These are phyloP conservation scores for Yarrowia porcina DNA, from an alignment of 805 yeast genomes.

Conservation along the genomic window DNA sequence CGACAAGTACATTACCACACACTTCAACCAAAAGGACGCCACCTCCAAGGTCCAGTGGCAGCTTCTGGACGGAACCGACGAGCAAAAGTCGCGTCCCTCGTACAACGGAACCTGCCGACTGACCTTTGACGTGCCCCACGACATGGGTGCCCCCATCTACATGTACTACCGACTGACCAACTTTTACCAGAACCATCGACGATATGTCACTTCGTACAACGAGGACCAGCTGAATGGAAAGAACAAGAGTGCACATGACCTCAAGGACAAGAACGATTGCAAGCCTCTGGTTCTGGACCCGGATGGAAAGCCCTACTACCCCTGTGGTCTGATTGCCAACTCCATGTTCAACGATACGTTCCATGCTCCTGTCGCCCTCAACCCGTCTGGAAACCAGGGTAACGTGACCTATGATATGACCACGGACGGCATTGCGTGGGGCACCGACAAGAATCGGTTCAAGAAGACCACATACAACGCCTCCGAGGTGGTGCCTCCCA, in stretches of 20 bases:
- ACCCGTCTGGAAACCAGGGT: conserved; percentile 35
- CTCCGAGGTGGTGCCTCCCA: conserved; percentile 84
- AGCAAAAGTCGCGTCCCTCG: conserved; percentile 27
- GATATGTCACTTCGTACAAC: conserved; percentile 83
- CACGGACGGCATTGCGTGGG: conserved; percentile 76
- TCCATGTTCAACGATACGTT: conserved; percentile 88
- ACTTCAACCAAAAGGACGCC: conserved; percentile 51
- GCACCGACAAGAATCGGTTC: conserved; percentile 67
- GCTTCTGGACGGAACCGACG: conserved; percentile 43
- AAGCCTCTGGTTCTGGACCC: conserved; percentile 55
- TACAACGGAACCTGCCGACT: conserved; percentile 50
- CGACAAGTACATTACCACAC: conserved; percentile 50
- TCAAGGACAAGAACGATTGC: conserved; percentile 54
- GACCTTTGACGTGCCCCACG: conserved; percentile 68
- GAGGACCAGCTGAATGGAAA: conserved; percentile 76
- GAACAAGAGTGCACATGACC: conserved; percentile 52
- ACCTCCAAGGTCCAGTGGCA: conserved; percentile 55
- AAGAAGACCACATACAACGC: conserved; percentile 68
- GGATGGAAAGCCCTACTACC: conserved; percentile 68
- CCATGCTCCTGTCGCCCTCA: conserved; percentile 45
- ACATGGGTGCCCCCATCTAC: conserved; percentile 66
- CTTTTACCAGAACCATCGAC: conserved; percentile 91
- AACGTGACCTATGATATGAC: conserved; percentile 43
- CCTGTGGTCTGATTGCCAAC: conserved; percentile 94
- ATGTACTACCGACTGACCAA: conserved; percentile 83